phyloP scores from a whole-genome alignment of 2,329 filamentous ascomycete genomes.

The Hypomyces perniciosus region DNA sequence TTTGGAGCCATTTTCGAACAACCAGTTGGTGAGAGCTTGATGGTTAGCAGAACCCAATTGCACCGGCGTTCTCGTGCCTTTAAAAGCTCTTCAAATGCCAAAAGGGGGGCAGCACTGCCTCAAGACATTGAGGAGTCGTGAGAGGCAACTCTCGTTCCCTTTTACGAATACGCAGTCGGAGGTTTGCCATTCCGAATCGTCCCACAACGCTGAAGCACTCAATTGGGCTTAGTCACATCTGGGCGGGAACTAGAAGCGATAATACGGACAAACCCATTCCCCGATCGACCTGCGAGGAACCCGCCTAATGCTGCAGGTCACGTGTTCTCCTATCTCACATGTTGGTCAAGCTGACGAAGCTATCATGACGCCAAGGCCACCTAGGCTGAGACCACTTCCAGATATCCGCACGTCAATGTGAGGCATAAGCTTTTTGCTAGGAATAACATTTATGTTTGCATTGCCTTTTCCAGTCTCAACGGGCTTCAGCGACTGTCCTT shows the following conservation, averaged over 20 bases:
- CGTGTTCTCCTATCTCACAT: constrained; percentile 9
- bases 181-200: constrained; percentile 5
- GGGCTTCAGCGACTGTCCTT: background rate
- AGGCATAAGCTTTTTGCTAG: background rate
- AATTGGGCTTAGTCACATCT: constrained; percentile 5
- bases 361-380: constrained; percentile 6
- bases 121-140: constrained; percentile 8
- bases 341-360: background rate
- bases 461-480: background rate
- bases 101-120: constrained; percentile 6
- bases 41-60: background rate
- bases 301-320: constrained; percentile 4
- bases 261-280: constrained; percentile 12
- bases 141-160: background rate
- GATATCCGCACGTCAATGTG: background rate
- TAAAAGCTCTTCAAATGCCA: constrained; percentile 1
- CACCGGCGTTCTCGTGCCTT: background rate
- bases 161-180: background rate
- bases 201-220: background rate
- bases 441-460: background rate
- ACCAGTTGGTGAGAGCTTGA: background rate
- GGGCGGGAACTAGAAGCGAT: background rate
- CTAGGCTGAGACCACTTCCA: constrained; percentile 6
- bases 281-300: constrained; percentile 12
- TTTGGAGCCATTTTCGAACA: constrained; percentile 27